Evolutionary conservation across 257 asterid species (phyloP).

Genomic region (Hygrophila difformis): DNA sequence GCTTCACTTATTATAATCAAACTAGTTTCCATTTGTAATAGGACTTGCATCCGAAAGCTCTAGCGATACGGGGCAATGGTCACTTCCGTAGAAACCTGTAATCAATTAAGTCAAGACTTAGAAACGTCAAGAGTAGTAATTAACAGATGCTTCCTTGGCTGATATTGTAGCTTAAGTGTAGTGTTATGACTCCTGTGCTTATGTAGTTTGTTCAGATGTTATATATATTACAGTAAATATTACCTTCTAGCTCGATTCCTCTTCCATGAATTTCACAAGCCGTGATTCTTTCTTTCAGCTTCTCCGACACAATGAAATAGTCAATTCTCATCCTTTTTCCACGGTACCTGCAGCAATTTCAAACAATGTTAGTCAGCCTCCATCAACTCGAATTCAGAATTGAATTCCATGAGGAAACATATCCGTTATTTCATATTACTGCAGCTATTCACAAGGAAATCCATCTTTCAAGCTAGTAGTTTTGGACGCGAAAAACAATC

Average conservation of each 20-base stretch:
- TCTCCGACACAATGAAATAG: slow-evolving; percentile 67
- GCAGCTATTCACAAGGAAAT: background rate
- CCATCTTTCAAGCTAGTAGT: background rate
- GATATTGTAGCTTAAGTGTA: background rate
- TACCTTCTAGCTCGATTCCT: slow-evolving; percentile 83
- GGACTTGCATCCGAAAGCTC: slow-evolving; percentile 41
- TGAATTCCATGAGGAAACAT: background rate
- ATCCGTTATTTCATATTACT: background rate
- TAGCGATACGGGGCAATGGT: slow-evolving; percentile 86
- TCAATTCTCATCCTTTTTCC: slow-evolving; percentile 98
- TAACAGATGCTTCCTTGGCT: no score
- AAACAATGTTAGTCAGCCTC: background rate
- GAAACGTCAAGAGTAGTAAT: no score
- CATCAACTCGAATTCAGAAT: slow-evolving; percentile 12
- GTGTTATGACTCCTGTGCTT: no score
- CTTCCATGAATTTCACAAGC: slow-evolving; percentile 75
- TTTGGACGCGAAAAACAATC: background rate
- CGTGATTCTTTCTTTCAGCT: slow-evolving; percentile 56
- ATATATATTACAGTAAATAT: background rate
- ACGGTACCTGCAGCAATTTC: slow-evolving; percentile 59
- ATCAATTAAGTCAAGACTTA: slow-evolving; percentile 4
- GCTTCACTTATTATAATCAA: no score
- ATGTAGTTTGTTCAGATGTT: background rate
- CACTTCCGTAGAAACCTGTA: slow-evolving; percentile 94
- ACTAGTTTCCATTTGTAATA: slow-evolving; percentile 22